Percentiles rank a stretch among this genome's conserved stretches.
These are phyloP conservation scores for Teunomyces funiuensis DNA, from an alignment of 805 yeast genomes.

Conservation along the genomic window DNA sequence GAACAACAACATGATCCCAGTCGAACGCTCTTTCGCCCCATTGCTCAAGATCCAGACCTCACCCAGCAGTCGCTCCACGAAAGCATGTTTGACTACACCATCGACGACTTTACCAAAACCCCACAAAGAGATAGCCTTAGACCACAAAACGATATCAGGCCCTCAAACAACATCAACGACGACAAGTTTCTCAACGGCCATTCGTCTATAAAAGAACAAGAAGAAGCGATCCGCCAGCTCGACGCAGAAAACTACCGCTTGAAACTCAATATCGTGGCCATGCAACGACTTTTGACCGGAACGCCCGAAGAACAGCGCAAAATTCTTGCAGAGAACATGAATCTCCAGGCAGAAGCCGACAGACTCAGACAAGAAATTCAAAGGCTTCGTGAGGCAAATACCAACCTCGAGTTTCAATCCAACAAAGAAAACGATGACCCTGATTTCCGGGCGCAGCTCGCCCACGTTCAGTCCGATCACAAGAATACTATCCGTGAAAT, in stretches of 20 bases:
- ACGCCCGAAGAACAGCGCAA: conserved; percentile 23
- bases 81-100: conserved; percentile 8
- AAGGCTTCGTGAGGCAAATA: conserved; percentile 1
- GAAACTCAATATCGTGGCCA: conserved; percentile 24
- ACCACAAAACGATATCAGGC: conserved; percentile 4
- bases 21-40: conserved; percentile 12
- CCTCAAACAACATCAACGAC: conserved; percentile 4
- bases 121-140: background rate
- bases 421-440: conserved; percentile 8
- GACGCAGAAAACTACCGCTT: conserved; percentile 24
- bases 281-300: conserved; percentile 21
- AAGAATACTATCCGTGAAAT: background rate
- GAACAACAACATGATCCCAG: conserved; percentile 5
- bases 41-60: conserved; percentile 9
- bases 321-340: conserved; percentile 20
- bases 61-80: conserved; percentile 9
- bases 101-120: conserved; percentile 1
- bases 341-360: conserved; percentile 10
- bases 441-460: conserved; percentile 1
- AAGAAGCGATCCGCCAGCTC: conserved; percentile 18
- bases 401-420: conserved; percentile 4
- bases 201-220: conserved; percentile 24
- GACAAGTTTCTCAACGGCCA: conserved; percentile 8
- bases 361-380: conserved; percentile 1
- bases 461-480: conserved; percentile 3